Evolutionary conservation across 495 filamentous ascomycete genomes (phyloP).

Genomic region (Daldinia concentrica): DNA sequence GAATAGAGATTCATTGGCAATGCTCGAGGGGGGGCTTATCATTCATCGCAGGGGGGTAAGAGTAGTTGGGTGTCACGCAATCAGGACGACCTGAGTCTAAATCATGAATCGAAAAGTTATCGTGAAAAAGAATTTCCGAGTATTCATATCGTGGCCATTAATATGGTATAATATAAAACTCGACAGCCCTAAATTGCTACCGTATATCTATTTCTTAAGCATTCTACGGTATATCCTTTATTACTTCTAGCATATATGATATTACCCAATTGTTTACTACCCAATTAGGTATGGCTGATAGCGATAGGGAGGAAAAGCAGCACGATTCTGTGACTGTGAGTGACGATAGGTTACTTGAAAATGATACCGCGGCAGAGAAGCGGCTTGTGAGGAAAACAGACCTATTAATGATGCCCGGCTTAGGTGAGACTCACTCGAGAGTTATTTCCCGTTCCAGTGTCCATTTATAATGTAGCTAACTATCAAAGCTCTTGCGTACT

Average conservation of each 20-base stretch:
- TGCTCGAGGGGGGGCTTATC: neutral
- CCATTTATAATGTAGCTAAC: neutral
- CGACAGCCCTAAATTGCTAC: neutral
- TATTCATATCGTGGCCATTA: neutral
- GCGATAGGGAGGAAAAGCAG: neutral
- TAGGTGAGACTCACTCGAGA: constrained; percentile 22
- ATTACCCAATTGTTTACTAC: neutral
- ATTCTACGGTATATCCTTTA: too few species aligned
- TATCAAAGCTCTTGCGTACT: neutral
- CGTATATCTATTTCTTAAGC: too few species aligned
- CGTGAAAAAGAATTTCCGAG: neutral
- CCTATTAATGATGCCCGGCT: constrained; percentile 44
- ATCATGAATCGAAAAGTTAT: neutral
- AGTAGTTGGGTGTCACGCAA: neutral
- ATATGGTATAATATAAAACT: neutral
- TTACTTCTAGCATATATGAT: too few species aligned
- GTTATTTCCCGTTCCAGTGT: neutral
- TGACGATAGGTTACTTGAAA: constrained; percentile 16
- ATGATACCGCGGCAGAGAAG: constrained; percentile 26
- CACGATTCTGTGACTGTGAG: neutral
- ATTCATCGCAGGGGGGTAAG: neutral
- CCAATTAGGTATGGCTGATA: neutral
- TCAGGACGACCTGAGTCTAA: neutral
- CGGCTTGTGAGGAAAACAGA: constrained; percentile 47
- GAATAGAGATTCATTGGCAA: neutral